Evolutionary conservation across 495 filamentous ascomycete genomes (phyloP).

Genomic region (Astrocystis sublimbata): DNA sequence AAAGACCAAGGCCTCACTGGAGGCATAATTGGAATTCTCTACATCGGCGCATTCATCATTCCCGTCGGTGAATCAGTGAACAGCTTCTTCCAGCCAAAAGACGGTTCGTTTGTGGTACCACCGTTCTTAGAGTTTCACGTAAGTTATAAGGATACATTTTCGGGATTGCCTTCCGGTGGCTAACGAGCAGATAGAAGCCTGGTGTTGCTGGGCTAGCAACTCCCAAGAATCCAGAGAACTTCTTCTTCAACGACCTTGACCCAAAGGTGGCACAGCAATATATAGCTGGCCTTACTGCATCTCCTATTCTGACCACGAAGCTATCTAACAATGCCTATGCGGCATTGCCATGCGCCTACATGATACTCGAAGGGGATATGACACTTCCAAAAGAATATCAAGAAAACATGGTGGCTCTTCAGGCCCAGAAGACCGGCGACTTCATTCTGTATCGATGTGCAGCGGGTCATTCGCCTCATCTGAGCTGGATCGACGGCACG

Average conservation of each 20-base stretch:
- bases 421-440: slow-evolving; percentile 17
- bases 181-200: slow-evolving; percentile 24
- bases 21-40: slow-evolving; percentile 41
- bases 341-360: slow-evolving; percentile 37
- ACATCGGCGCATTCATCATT: slow-evolving; percentile 35
- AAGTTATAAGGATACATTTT: too few species aligned
- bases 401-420: slow-evolving; percentile 32
- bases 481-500: slow-evolving; percentile 31
- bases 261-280: slow-evolving; percentile 23
- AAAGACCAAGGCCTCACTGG: slow-evolving; percentile 26
- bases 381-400: slow-evolving; percentile 32
- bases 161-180: neutral
- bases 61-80: slow-evolving; percentile 34
- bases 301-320: slow-evolving; percentile 26
- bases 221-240: slow-evolving; percentile 20
- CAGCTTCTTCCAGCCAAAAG: slow-evolving; percentile 31
- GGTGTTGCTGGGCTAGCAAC: slow-evolving; percentile 27
- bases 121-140: slow-evolving; percentile 33
- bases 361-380: slow-evolving; percentile 33
- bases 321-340: slow-evolving; percentile 39
- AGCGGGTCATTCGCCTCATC: slow-evolving; percentile 31
- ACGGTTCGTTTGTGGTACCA: slow-evolving; percentile 23
- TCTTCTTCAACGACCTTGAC: slow-evolving; percentile 33
- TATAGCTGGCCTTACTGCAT: slow-evolving; percentile 10
- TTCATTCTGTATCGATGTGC: slow-evolving; percentile 34